Conservation (phyloP, 1,284 basidiomycete genomes). For the Moniliella sp. region DNA sequence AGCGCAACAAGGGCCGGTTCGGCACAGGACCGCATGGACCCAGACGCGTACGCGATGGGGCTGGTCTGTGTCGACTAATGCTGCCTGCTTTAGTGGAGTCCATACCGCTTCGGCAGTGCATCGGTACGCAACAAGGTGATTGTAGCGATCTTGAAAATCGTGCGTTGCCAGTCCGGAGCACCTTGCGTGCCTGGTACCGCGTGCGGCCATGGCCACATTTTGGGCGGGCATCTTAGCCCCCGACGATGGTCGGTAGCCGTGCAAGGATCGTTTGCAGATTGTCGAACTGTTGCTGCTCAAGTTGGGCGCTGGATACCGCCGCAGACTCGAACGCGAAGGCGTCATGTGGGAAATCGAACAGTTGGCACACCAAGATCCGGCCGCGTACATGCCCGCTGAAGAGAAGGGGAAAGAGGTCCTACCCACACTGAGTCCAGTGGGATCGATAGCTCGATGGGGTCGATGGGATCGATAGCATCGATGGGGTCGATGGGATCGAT, state of each 20-base stretch:
- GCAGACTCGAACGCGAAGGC: constrained; percentile 21
- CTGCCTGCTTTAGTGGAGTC: no score
- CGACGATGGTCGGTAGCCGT: constrained; percentile 14
- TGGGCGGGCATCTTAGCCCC: constrained; percentile 23
- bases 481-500: neutral
- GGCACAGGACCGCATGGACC: no score
- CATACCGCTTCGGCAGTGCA: no score
- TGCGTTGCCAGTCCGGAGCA: no score
- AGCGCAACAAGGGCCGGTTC: no score
- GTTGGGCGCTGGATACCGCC: constrained; percentile 18
- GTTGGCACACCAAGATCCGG: constrained; percentile 9
- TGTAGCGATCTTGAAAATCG: no score
- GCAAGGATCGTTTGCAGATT: constrained; percentile 22
- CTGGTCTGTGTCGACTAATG: constrained; percentile 11
- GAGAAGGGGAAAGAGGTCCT: no score
- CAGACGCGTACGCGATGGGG: constrained; percentile 20
- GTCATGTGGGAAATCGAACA: constrained; percentile 28
- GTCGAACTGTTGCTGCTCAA: constrained; percentile 26
- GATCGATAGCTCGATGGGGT: no score
- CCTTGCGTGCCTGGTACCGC: no score
- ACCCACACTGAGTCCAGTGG: no score
- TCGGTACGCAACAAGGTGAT: no score
- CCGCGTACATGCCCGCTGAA: neutral
- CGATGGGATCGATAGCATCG: no score
- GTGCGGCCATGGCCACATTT: constrained; percentile 28